Evolutionary conservation across 2,329 filamentous ascomycete species (phyloP).

Genomic region (Fusarium hainanense): DNA sequence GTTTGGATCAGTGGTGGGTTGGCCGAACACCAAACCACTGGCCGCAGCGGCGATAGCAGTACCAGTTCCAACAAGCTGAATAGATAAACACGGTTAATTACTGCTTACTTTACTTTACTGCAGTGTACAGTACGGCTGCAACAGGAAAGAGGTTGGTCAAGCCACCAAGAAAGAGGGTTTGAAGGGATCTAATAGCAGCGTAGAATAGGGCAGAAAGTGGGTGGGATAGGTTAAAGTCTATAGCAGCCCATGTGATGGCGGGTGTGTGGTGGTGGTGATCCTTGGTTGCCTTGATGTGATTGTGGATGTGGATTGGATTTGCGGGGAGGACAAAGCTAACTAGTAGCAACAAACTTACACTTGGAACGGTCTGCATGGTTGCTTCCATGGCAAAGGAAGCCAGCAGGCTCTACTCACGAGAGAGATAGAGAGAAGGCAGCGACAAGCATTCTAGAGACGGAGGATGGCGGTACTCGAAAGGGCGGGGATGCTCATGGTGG

Average conservation of each 20-base stretch:
- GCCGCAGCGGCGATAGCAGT: slow-evolving; percentile 70
- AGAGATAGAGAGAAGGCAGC: slow-evolving; percentile 51
- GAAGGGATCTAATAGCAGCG: slow-evolving; percentile 24
- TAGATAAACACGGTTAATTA: slow-evolving; percentile 37
- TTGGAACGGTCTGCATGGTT: slow-evolving; percentile 66
- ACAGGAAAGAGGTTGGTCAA: slow-evolving; percentile 32
- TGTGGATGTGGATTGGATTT: slow-evolving; percentile 36
- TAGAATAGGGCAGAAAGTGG: slow-evolving; percentile 28
- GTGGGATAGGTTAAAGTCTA: slow-evolving; percentile 43
- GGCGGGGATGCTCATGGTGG: slow-evolving; percentile 48
- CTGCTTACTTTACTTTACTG: neutral
- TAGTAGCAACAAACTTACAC: slow-evolving; percentile 54
- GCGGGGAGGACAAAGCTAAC: slow-evolving; percentile 34
- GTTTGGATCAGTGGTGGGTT: slow-evolving; percentile 59
- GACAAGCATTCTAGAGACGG: slow-evolving; percentile 51
- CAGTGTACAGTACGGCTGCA: slow-evolving; percentile 20
- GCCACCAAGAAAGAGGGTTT: slow-evolving; percentile 40
- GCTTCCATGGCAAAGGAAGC: slow-evolving; percentile 49
- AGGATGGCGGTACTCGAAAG: slow-evolving; percentile 44
- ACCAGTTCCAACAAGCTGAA: slow-evolving; percentile 69
- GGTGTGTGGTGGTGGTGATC: slow-evolving; percentile 40
- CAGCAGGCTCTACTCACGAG: slow-evolving; percentile 52
- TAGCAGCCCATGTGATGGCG: slow-evolving; percentile 36
- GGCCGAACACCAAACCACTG: slow-evolving; percentile 69
- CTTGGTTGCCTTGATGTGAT: slow-evolving; percentile 32